Conservation (phyloP, 2,329 filamentous ascomycete species). For the Amesomyces nigricolor region DNA sequence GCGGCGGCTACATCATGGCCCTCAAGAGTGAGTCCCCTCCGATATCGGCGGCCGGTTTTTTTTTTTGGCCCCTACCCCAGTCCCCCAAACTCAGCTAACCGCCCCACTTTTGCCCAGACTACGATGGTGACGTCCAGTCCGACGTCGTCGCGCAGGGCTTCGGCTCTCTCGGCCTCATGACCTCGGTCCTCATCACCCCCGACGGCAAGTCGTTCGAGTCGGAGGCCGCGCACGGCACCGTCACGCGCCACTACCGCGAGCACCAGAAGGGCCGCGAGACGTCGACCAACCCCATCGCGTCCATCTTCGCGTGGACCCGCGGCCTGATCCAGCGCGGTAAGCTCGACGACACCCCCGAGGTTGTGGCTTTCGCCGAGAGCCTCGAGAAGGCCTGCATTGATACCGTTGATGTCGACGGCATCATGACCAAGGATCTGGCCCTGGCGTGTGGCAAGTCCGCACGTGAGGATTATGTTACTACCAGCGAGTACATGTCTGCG, state of each 20-base stretch:
- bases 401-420: conserved; percentile 84
- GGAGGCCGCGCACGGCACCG: conserved; percentile 95
- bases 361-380: conserved; percentile 84
- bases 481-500: conserved; percentile 82
- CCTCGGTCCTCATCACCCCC: conserved; percentile 91
- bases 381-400: conserved; percentile 92
- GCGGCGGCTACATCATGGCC: conserved; percentile 93
- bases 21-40: conserved; percentile 73
- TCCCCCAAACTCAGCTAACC: conserved; percentile 16
- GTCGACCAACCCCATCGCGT: conserved; percentile 96
- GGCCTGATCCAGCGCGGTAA: conserved; percentile 89
- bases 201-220: conserved; percentile 96
- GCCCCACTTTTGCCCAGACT: conserved; percentile 56
- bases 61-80: background rate
- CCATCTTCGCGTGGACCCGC: conserved; percentile 98
- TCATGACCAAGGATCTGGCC: conserved; percentile 99
- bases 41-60: background rate
- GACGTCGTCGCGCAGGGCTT: conserved; percentile 98
- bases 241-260: conserved; percentile 97
- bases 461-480: conserved; percentile 83
- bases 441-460: conserved; percentile 85
- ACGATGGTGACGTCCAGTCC: conserved; percentile 97
- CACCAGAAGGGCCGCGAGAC: conserved; percentile 97
- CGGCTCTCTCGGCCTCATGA: conserved; percentile 97
- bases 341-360: conserved; percentile 86